Conservation (phyloP, 306 rosid genomes). For the Vigna radiata region DNA sequence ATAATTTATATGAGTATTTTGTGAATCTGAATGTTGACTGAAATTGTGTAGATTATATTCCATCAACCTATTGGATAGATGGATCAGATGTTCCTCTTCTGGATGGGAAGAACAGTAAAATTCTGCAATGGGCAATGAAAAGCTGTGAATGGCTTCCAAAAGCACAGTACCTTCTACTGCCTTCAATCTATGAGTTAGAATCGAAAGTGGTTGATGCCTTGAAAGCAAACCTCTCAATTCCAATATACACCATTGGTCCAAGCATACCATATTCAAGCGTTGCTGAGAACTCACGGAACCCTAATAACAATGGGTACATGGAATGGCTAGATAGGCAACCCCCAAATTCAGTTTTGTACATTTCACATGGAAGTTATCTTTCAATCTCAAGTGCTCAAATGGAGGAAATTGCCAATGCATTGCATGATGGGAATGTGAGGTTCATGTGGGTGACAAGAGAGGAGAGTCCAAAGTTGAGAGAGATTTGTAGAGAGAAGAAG, state of each 20-base stretch:
- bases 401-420: constrained; percentile 56
- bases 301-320: constrained; percentile 30
- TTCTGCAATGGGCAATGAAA: constrained; percentile 32
- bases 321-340: constrained; percentile 62
- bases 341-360: constrained; percentile 54
- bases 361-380: constrained; percentile 60
- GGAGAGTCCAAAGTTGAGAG: constrained; percentile 38
- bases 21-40: not conserved
- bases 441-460: constrained; percentile 60
- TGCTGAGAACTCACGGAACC: not conserved
- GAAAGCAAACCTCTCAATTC: constrained; percentile 40
- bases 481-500: constrained; percentile 42
- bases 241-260: constrained; percentile 61
- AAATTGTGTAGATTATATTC: constrained; percentile 49
- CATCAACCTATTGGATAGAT: constrained; percentile 43
- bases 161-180: constrained; percentile 51
- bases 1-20: not conserved
- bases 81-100: constrained; percentile 44
- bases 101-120: not conserved
- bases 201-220: constrained; percentile 45
- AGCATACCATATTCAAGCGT: constrained; percentile 46
- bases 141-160: constrained; percentile 42
- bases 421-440: constrained; percentile 45
- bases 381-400: constrained; percentile 58
- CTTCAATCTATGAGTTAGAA: constrained; percentile 59